Base-by-base conservation (phyloP, 805 yeast species). In the Hanseniaspora hatyaiensis region DNA sequence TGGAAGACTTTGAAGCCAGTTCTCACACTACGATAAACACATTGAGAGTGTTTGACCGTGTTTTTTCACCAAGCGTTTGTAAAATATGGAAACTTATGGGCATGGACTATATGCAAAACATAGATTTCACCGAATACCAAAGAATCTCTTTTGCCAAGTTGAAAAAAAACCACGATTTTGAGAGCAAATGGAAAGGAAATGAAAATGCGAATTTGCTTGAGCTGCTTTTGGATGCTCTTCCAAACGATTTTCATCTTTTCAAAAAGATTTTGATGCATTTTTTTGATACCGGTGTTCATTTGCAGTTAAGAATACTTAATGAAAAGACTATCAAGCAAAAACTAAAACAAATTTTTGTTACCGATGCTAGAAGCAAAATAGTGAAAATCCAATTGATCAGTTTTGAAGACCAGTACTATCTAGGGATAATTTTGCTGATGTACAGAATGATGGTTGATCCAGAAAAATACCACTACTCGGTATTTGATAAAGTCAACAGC, bases 401-500 rank as follows among this genome's bases (percentile, higher is more conserved):
- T 8, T 31, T 36, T 18, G 30, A 36, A 15, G 34, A 45, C 22
- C 49, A 45, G 11, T 45, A 31, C 11, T 31, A 45, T 18, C 9
- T 45, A 11, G 49, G 42, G 2, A 45, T 45, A 1, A 37, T 45
- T 8, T 6, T 37, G 8, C 19, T 33, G 12, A 45, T 45, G 18
- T 45, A 15, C 8, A 45, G 38, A 37, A 30, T 45, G 31, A n/a
- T 33, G 24, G 26, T 45, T 23, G 49, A 45, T 24, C 49, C 49
- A 12, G 49, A 45, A 19, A 4, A 20, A 28, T 45, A 45, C 26
- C 26, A 45, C n/a, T 34, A 37, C 31, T 32, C 34, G 3, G 38
- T 45, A 5, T 45, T 45, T 33, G 40, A 37, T 6, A 31, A 31
- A 24, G 16, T 45, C 15, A 37, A 24, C 12, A n/a, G 22, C 8